Base-by-base conservation (phyloP, 2,329 filamentous ascomycete genomes). In the Pyricularia sp. region DNA sequence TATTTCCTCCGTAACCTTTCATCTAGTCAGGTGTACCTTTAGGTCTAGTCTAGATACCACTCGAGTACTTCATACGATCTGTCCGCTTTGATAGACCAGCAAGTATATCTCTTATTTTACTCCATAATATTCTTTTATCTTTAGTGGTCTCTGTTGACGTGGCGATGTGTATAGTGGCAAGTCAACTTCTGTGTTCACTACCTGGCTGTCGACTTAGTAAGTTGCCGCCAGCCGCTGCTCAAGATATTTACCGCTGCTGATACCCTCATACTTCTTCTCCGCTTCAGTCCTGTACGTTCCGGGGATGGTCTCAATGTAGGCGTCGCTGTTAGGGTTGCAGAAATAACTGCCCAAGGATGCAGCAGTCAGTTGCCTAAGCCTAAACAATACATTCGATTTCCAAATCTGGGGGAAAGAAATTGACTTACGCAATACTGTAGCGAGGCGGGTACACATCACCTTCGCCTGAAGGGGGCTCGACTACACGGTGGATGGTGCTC, bases 401-500 rank as follows among this genome's bases (percentile, higher is more conserved):
- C n/a, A n/a, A n/a, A n/a, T n/a, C n/a, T n/a, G n/a, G n/a, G n/a
- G n/a, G 28, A 31, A 26, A 2, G 28, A n/a, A 66, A 50, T 50
- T 20, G 25, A 82, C 85, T 75, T 73, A 97, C 73, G 93, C 94
- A 76, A 97, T 90, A 74, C 91, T 94, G 76, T 97, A 97, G 58
- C 91, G 84, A 0, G 92, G 84, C 1, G 93, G 92, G 77, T 96
- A 90, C 58, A 82, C 79, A 20, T 83, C 84, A 9, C 79, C 80
- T 3, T 80, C 81, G 20, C 25, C 69, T 9, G 82, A 81, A 0
- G 92, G 91, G 1, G 94, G 94, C 80, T 97, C 92, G 5, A 97
- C 92, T 0, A 97, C 94, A 12, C 93, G 88, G 78, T 97, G 94
- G 70, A 93, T 87, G 4, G 94, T 97, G 76, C 91, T 94, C 81